Base-by-base conservation (phyloP, 164 flowering plant genomes). In the Nymphaea thermarum region DNA sequence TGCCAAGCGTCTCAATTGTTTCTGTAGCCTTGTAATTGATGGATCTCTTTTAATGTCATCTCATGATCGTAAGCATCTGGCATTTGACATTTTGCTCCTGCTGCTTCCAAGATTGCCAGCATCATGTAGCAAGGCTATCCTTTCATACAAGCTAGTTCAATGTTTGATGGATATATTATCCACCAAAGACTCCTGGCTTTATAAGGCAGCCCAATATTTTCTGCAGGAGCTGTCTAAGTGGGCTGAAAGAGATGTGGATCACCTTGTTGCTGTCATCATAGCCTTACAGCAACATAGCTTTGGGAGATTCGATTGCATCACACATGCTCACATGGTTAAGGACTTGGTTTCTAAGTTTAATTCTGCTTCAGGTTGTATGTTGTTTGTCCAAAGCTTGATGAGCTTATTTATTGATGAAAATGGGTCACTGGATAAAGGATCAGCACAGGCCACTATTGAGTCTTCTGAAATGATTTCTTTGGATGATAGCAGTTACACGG, bases 61-160 rank as follows among this genome's bases (percentile, higher is more conserved):
- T 66, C 99, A 95, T 83, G 98, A 92, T 67, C 91, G 99, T 8
- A 95, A 95, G 67, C 92, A 88, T 77, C 82, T 95, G 77, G 99
- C 88, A 16, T 81, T 95, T 74, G 89, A 89, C 76, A 68, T 89
- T 72, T 68, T 92, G 65, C 90, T 87, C 71, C 90, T 92, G 69
- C 82, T 92, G 62, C 79, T 95, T 4, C 92, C 88, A 43, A 85
- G 86, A 77, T 63, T 89, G 43, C 92, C 98, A 64, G 83, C 86
- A 63, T 82, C 96, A 3, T 83, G 82, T 67, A 64, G 90, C 45
- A 84, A 87, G 0, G 70, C 77, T 67, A 78, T 87, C 53, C 73
- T 88, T 12, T 95, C 99, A 41, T 74, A 82, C 79, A 95, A 83
- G 81, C 71, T 95, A 75, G 85, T 90, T 63, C 96, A 89, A 67